phyloP scores from a whole-genome alignment of 2,329 filamentous ascomycete species.

The Colletotrichum shisoi region DNA sequence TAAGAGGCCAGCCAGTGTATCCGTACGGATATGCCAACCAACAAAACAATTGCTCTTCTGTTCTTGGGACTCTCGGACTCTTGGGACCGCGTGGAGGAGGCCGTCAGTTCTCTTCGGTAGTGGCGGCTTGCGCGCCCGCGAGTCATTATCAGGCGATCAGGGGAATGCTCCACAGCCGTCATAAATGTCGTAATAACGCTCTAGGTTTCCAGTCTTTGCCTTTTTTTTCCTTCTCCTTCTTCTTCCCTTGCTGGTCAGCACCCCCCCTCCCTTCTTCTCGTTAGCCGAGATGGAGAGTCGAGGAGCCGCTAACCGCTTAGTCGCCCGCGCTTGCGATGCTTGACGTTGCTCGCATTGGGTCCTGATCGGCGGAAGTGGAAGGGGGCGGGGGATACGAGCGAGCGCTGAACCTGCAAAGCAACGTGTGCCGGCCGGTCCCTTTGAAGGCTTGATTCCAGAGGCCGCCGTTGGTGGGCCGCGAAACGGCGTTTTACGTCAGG shows the following conservation, averaged over 20 bases:
- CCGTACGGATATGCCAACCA: too few relatives aligned
- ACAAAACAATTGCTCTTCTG: not conserved
- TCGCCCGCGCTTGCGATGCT: conserved; percentile 14
- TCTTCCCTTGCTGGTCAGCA: too few relatives aligned
- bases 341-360: not conserved
- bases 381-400: not conserved
- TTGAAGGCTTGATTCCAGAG: too few relatives aligned
- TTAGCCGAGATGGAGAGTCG: conserved; percentile 22
- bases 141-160: conserved; percentile 33
- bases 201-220: conserved; percentile 22
- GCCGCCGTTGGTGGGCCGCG: not conserved
- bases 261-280: not conserved
- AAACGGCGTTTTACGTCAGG: not conserved
- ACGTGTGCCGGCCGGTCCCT: too few relatives aligned
- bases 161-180: conserved; percentile 31
- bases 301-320: conserved; percentile 30
- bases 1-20: too few relatives aligned
- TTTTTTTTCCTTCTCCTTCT: not conserved
- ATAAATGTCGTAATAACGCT: conserved; percentile 34
- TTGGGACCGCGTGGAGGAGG: not conserved
- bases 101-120: not conserved
- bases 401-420: not conserved
- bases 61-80: conserved; percentile 9
- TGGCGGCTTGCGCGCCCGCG: conserved; percentile 1
- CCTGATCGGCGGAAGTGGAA: not conserved